Conservation (phyloP, 1,284 basidiomycete species). For the Sutorius eximius region DNA sequence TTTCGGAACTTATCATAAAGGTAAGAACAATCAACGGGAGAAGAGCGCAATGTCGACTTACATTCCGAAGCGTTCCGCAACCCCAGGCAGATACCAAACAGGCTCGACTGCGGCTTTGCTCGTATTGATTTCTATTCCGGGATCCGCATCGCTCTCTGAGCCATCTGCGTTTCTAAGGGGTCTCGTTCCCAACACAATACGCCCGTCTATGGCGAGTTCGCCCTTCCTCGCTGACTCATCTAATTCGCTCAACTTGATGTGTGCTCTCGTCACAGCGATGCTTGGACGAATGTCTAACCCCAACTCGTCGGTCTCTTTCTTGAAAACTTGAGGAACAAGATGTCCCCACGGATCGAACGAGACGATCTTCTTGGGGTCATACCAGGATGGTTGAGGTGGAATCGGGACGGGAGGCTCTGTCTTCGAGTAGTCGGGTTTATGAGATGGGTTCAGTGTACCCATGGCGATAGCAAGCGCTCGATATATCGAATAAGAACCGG, state of each 20-base stretch:
- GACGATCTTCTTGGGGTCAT: constrained; percentile 81
- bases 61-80: constrained; percentile 88
- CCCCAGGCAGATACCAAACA: constrained; percentile 95
- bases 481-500: constrained; percentile 93
- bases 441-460: constrained; percentile 82
- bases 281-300: constrained; percentile 85
- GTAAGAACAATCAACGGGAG: not conserved
- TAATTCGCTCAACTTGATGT: constrained; percentile 89
- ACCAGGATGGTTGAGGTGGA: constrained; percentile 82
- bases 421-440: constrained; percentile 84
- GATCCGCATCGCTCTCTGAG: constrained; percentile 56
- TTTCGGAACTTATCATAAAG: constrained; percentile 64
- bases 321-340: constrained; percentile 80
- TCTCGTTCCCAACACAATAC: constrained; percentile 70
- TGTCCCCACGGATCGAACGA: constrained; percentile 96
- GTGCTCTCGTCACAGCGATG: constrained; percentile 86
- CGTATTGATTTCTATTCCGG: constrained; percentile 85
- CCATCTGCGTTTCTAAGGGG: constrained; percentile 66
- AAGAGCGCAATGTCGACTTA: constrained; percentile 39
- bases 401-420: constrained; percentile 90
- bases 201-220: constrained; percentile 78
- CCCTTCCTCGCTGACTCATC: constrained; percentile 81
- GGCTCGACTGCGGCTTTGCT: constrained; percentile 90
- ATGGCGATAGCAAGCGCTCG: constrained; percentile 90
- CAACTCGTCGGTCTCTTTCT: constrained; percentile 59